Base-by-base conservation (phyloP, 176 grass and related monocot species). In the Zea luxurians region DNA sequence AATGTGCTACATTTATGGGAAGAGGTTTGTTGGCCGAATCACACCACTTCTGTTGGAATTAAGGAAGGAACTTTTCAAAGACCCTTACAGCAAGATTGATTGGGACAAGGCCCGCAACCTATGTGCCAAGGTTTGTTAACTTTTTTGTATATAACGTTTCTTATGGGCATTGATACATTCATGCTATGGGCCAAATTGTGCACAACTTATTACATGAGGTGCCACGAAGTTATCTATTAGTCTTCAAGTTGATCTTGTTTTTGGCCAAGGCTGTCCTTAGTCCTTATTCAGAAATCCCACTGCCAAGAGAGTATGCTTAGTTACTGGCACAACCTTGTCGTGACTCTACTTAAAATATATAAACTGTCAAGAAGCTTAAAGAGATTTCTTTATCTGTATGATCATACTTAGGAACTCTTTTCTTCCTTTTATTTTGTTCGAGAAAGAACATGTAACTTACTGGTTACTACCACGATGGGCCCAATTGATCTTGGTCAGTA, bases 1-100 rank as follows among this genome's bases (percentile, higher is more conserved):
- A 34, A 97, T 97, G 94, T 94, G 89, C 57, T 94, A 97, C 76
- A 86, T 97, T 82, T 97, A 88, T 50, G 94, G 94, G 55, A 97
- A 94, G 85, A 92, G 94, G 37, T 97, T 97, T 90, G 86, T 89
- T 8, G 85, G 87, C 57, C 87, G 13, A 86, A 92, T 90, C 78
- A 94, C 94, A 20, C 73, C 83, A 34, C 79, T 80, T 55, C 37
- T 94, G 75, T 74, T 82, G 76, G 84, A 90, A 73, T 72, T 97
- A 48, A 92, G 94, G 57, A 97, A 90, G 61, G 94, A 97, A 68
- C 87, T 97, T 59, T 94, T 74, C 63, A 76, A 76, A 58, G 62
- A 86, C 43, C 83, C 91, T 13, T 97, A 92, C 71, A 64, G 43
- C 4, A 13, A 88, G 47, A 88, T 97, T 84, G 80, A 97, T 89